phyloP scores from a whole-genome alignment of 768 basidiomycete species.

The Cubamyces sp. region DNA sequence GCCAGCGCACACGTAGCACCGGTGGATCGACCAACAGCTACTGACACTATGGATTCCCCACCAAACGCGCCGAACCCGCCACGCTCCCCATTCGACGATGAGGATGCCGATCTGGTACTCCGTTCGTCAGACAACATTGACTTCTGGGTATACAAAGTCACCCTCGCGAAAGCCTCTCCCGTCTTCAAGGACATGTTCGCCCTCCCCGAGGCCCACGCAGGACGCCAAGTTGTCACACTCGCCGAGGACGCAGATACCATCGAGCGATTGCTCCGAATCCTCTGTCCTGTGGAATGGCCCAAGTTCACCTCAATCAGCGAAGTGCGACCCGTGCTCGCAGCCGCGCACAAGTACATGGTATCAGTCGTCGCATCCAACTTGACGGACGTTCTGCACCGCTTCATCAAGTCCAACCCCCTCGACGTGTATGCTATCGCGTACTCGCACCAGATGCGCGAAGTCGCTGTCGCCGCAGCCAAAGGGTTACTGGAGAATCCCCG shows the following conservation, averaged over 20 bases:
- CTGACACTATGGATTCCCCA: not conserved
- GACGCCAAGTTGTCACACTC: slow-evolving; percentile 13
- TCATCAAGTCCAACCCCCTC: not conserved
- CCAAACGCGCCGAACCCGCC: not conserved
- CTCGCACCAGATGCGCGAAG: not conserved
- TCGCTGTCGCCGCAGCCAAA: not conserved
- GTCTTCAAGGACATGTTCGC: slow-evolving; percentile 42
- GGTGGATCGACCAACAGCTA: too few relatives aligned
- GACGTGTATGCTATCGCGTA: slow-evolving; percentile 1
- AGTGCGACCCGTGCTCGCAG: slow-evolving; percentile 12
- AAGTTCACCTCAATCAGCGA: not conserved
- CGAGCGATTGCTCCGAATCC: slow-evolving; percentile 18
- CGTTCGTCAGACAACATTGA: slow-evolving; percentile 45
- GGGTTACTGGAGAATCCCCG: not conserved
- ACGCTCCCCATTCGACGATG: slow-evolving; percentile 37
- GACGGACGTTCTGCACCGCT: not conserved
- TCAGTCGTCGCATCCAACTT: too few relatives aligned
- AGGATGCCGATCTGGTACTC: slow-evolving; percentile 47
- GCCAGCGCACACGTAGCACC: too few relatives aligned
- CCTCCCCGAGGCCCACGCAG: slow-evolving; percentile 27
- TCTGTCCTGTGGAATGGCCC: slow-evolving; percentile 20
- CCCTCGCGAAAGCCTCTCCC: slow-evolving; percentile 46
- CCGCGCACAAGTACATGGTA: slow-evolving; percentile 28
- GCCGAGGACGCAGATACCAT: slow-evolving; percentile 24
- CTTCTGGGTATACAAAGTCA: slow-evolving; percentile 49